Conservation (phyloP, 2,329 filamentous ascomycete species). For the Cladosporium sp. region DNA sequence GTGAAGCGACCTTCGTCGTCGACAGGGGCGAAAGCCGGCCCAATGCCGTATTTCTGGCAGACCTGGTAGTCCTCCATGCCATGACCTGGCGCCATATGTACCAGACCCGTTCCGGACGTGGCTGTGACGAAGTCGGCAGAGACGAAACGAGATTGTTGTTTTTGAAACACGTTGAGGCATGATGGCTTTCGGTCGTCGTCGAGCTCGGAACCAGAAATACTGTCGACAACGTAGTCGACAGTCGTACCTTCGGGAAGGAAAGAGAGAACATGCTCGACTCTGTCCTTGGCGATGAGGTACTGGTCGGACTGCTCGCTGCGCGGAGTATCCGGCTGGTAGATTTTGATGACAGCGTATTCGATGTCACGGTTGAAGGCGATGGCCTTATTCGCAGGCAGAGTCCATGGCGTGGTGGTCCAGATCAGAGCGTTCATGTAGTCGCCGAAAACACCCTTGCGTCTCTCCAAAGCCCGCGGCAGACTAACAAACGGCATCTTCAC, state of each 20-base stretch:
- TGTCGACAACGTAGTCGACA: constrained; percentile 44
- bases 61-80: constrained; percentile 94
- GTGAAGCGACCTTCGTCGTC: constrained; percentile 79
- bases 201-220: constrained; percentile 60
- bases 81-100: constrained; percentile 89
- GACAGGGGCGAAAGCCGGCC: constrained; percentile 68
- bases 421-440: constrained; percentile 70
- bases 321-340: constrained; percentile 30
- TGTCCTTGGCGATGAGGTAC: constrained; percentile 65
- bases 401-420: constrained; percentile 99
- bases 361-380: constrained; percentile 75
- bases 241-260: constrained; percentile 43
- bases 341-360: constrained; percentile 61
- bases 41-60: constrained; percentile 64
- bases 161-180: constrained; percentile 28
- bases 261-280: constrained; percentile 54
- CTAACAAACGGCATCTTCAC: constrained; percentile 66
- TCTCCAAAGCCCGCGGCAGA: constrained; percentile 39
- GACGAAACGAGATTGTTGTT: constrained; percentile 55
- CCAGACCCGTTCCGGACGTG: constrained; percentile 88
- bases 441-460: constrained; percentile 32
- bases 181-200: constrained; percentile 35
- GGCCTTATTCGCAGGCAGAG: constrained; percentile 82
- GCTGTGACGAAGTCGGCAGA: constrained; percentile 84
- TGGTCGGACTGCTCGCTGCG: constrained; percentile 29